Base-by-base conservation (phyloP, 1,284 basidiomycete genomes). In the Leccinum subrobustum region DNA sequence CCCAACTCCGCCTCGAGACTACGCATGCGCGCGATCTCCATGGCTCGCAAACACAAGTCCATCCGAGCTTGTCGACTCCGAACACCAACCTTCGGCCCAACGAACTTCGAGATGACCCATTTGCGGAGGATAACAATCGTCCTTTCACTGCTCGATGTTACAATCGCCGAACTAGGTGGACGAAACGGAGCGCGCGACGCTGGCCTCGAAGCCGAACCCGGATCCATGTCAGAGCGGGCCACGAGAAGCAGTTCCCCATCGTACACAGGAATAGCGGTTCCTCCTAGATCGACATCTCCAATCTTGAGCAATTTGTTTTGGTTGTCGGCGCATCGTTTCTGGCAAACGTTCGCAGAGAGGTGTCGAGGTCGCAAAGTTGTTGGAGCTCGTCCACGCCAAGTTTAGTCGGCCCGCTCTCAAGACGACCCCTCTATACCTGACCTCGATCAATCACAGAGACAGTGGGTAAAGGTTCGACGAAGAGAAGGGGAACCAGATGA, bases 231-330 rank as follows among this genome's bases (percentile, higher is more conserved):
- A 11, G 78, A 80, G 48, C 80, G 77, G 57, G 89, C 87, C 5
- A 88, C 79, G 8, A 93, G 77, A 12, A 91, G 73, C 2, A 92
- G 76, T 66, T 92, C 89, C 35, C 90, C 89, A 35, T 87, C 84
- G 65, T 86, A 87, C 2, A 91, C 81, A 2, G 87, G 84, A 58
- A 93, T 87, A 4, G 87, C 77, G 2, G 87, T 92, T 3, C 88
- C 87, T 9, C 84, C 83, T 14, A 84, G 75, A 58, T 84, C 85
- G 7, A 85, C 73, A 25, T 78, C 79, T 1, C 77, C 74, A 5
- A 80, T 72, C 35, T 65, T 73, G 44, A 74, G 63, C 6, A 76
- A 27, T 33, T 61, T 75, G 1, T 73, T 37, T 64, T 73, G 18
- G 61, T 68, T 3, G 58, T 6, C 0, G 60, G 61, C 9, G 61